Evolutionary conservation across 164 flowering plant species (phyloP).

Genomic region (Magnolia kwangsiensis): DNA sequence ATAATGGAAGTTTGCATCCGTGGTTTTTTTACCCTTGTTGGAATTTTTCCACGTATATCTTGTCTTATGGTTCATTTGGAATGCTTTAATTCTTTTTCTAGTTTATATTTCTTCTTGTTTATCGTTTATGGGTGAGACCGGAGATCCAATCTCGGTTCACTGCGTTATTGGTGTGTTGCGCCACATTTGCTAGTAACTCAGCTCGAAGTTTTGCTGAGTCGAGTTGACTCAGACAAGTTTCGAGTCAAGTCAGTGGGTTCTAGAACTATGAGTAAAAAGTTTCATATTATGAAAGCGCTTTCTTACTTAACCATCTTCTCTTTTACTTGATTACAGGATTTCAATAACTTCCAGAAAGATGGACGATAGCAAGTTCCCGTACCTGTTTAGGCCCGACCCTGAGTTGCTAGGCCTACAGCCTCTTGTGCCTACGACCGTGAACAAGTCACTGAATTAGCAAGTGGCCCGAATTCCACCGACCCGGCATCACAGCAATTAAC

Average conservation of each 20-base stretch:
- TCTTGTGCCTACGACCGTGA: slow-evolving; percentile 31
- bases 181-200: too few relatives aligned
- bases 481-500: too few relatives aligned
- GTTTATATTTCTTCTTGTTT: too few relatives aligned
- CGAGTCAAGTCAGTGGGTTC: not conserved
- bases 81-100: too few relatives aligned
- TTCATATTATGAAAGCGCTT: not conserved
- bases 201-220: too few relatives aligned
- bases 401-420: slow-evolving; percentile 78
- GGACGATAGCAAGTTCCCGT: slow-evolving; percentile 72
- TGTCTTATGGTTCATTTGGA: too few relatives aligned
- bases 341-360: slow-evolving; percentile 95
- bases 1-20: too few relatives aligned
- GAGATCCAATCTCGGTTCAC: too few relatives aligned
- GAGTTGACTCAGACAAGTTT: not conserved
- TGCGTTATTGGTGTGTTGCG: too few relatives aligned
- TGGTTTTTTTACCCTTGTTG: too few relatives aligned
- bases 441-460: slow-evolving; percentile 23
- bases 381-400: slow-evolving; percentile 52
- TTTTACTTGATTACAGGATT: slow-evolving; percentile 41
- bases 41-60: too few relatives aligned
- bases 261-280: not conserved
- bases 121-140: too few relatives aligned
- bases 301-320: not conserved
- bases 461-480: not conserved